Evolutionary conservation across 202 grass and related monocot species (phyloP), one percentile per base, ranked within the genome.

Genomic region (Dendrocalamus latiflorus): DNA sequence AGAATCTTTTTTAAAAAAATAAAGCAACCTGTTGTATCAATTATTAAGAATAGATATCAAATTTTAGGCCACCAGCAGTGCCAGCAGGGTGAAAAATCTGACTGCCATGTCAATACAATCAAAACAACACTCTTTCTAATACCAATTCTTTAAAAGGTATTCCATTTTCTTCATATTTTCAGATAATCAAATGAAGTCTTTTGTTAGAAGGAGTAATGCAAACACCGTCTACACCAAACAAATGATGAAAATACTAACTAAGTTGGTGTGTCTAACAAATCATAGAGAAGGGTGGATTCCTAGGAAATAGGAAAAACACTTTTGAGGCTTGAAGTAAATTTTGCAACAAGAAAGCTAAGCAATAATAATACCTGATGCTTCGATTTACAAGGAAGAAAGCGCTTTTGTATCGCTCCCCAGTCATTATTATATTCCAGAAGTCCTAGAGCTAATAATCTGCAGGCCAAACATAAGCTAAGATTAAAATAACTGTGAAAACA

Each of bases 301-400:
- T 75, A 79, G 45, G 5, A 77, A 62, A 71, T 62, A 48, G n/a
- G 10, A 14, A 70, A 45, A 63, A 6, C n/a, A 49, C 37, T 59
- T 79, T 75, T 42, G 8, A 75, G 39, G 16, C 34, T 75, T 12
- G 8, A 75, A 76, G 63, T 44, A 85, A 24, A 77, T 81, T 81
- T 80, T 41, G 25, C 15, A 83, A 79, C 33, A 66, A 47, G 38
- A n/a, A 73, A 83, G 65, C 9, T 36, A 72, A 81, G 59, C 55
- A 84, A 84, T 41, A 48, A 81, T 72, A 84, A 68, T 70, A 94
- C 95, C 95, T 98, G 92, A 88, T 91, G 90, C 47, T 83, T 91
- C 3, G 90, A 85, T 88, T 98, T 98, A 89, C 90, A 91, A 72
- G 95, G 92, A 88, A 98, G 90, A 82, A 93, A 98, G 6, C 90